A percentile compares a stretch with the other conserved stretches of the same genome.
These are phyloP conservation scores for Umbelopsis sp. DNA, from an alignment of 192 early-diverging fungal species.

Conservation along the genomic window DNA sequence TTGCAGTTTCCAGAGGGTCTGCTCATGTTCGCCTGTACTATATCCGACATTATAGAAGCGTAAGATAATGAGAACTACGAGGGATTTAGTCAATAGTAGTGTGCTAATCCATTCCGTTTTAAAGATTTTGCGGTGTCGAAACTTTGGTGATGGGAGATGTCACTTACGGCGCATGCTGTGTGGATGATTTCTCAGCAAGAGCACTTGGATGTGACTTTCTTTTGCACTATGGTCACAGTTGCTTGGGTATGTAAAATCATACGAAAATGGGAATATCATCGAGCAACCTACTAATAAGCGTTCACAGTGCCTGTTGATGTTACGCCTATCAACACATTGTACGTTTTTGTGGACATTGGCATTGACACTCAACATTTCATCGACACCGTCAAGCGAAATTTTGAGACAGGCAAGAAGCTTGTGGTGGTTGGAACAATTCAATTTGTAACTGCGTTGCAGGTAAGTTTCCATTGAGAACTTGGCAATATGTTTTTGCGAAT, in stretches of 20 bases:
- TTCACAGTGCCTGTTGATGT: conserved; percentile 86
- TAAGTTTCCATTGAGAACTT: conserved; percentile 18
- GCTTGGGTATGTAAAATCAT: conserved; percentile 65
- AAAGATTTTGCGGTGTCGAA: conserved; percentile 78
- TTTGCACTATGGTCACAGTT: conserved; percentile 98
- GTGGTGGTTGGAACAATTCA: conserved; percentile 94
- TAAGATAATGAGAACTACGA: conserved; percentile 22
- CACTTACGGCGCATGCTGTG: conserved; percentile 98
- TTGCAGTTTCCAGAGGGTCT: conserved; percentile 98
- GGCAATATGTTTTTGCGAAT: background rate
- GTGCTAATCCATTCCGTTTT: background rate
- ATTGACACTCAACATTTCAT: conserved; percentile 95
- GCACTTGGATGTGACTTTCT: conserved; percentile 96
- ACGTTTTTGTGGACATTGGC: conserved; percentile 98
- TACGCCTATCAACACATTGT: conserved; percentile 92
- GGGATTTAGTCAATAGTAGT: background rate
- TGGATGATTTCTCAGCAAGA: conserved; percentile 94
- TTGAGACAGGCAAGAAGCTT: conserved; percentile 73
- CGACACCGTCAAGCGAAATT: conserved; percentile 84
- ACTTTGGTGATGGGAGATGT: conserved; percentile 98
- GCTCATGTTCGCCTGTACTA: conserved; percentile 90
- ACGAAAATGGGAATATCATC: background rate
- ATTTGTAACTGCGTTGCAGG: conserved; percentile 89
- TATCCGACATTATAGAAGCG: conserved; percentile 90
- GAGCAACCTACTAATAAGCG: background rate